Percentiles rank a stretch among this genome's conserved stretches.
phyloP scores from a whole-genome alignment of 2,329 filamentous ascomycete genomes.

The Colletotrichum destructivum region DNA sequence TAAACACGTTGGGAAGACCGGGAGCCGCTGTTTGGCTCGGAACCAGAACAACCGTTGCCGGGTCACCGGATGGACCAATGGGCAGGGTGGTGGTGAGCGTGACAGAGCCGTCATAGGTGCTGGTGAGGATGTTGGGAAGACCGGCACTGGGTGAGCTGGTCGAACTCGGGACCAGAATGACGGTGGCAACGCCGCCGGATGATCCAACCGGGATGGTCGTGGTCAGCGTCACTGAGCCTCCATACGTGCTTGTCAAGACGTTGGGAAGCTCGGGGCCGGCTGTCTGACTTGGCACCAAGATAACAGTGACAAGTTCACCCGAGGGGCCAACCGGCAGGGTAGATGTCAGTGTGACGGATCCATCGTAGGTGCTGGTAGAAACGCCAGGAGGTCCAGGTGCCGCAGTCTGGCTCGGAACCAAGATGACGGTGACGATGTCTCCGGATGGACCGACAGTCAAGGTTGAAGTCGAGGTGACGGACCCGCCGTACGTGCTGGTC shows the following conservation, averaged over 20 bases:
- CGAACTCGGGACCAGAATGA: too few relatives aligned
- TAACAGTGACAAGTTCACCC: neutral
- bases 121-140: neutral
- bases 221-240: too few relatives aligned
- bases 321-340: neutral
- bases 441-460: too few relatives aligned
- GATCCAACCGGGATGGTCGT: too few relatives aligned
- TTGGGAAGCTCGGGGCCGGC: neutral
- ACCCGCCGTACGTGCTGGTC: neutral
- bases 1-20: neutral
- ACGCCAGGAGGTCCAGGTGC: neutral
- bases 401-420: neutral
- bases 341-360: neutral
- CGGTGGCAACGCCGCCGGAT: too few relatives aligned
- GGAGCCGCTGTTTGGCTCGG: neutral
- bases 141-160: too few relatives aligned
- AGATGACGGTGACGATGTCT: neutral
- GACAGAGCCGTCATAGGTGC: neutral
- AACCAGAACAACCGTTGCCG: slow-evolving; percentile 1
- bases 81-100: neutral
- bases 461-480: neutral
- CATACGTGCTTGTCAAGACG: too few relatives aligned
- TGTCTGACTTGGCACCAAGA: neutral
- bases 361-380: neutral
- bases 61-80: too few relatives aligned